phyloP scores from a whole-genome alignment of 805 yeast genomes.

The Millerozyma acaciae region DNA sequence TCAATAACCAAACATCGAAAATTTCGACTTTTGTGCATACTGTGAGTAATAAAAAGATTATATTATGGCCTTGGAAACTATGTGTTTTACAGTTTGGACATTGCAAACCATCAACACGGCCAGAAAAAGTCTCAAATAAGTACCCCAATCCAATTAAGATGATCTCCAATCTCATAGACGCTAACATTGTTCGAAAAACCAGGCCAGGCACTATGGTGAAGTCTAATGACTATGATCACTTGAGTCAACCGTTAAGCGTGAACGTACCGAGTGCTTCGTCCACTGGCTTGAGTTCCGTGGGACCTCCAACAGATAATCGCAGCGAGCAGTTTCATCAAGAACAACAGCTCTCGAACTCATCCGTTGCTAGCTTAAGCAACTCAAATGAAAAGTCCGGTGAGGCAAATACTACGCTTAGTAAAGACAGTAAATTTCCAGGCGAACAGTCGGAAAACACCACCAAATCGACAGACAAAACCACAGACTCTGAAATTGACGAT shows the following conservation, averaged over 20 bases:
- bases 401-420: too few relatives aligned
- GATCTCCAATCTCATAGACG: constrained; percentile 34
- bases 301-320: constrained; percentile 1
- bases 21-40: constrained; percentile 55
- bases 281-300: constrained; percentile 17
- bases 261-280: constrained; percentile 19
- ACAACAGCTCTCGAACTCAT: too few relatives aligned
- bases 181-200: constrained; percentile 17
- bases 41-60: constrained; percentile 50
- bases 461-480: too few relatives aligned
- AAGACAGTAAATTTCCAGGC: too few relatives aligned
- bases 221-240: constrained; percentile 1
- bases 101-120: constrained; percentile 18
- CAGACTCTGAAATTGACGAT: constrained; percentile 25
- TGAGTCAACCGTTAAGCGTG: constrained; percentile 8
- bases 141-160: constrained; percentile 27
- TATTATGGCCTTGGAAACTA: constrained; percentile 70
- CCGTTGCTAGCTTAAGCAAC: too few relatives aligned
- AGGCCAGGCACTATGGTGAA: constrained; percentile 10
- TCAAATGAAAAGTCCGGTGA: too few relatives aligned
- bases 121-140: constrained; percentile 4
- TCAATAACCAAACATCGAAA: constrained; percentile 64
- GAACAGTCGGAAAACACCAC: too few relatives aligned
- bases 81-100: constrained; percentile 56
- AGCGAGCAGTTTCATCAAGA: too few relatives aligned